These are phyloP conservation scores for Collariella sp. DNA, from an alignment of 495 filamentous ascomycete genomes.

Conservation along the genomic window DNA sequence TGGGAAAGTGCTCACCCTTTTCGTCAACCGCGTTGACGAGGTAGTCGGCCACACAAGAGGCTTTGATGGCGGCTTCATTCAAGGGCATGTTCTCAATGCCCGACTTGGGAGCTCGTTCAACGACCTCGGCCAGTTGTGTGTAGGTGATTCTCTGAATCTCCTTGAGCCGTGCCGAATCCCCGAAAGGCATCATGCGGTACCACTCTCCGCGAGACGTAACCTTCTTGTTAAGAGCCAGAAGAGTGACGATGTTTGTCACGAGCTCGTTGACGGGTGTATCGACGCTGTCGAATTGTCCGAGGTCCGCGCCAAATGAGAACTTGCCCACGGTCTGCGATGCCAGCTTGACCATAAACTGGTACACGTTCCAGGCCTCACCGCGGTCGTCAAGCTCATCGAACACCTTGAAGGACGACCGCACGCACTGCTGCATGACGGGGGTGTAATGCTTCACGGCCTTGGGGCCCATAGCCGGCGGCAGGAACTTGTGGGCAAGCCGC, in stretches of 20 bases:
- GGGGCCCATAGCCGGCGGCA: slow-evolving; percentile 46
- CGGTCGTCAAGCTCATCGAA: slow-evolving; percentile 45
- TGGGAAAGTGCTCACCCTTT: slow-evolving; percentile 45
- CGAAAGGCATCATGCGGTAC: too few species aligned
- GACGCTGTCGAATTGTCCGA: too few species aligned
- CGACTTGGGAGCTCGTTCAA: too few species aligned
- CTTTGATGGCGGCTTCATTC: slow-evolving; percentile 43
- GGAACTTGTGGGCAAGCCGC: slow-evolving; percentile 44
- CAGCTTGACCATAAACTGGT: slow-evolving; percentile 52
- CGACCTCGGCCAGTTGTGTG: too few species aligned
- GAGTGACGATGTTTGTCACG: not conserved
- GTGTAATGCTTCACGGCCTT: slow-evolving; percentile 49
- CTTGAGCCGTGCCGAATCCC: too few species aligned
- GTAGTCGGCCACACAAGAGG: too few species aligned
- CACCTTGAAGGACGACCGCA: slow-evolving; percentile 38
- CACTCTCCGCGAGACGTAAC: too few species aligned
- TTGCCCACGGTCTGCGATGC: slow-evolving; percentile 46
- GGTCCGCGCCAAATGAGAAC: slow-evolving; percentile 42
- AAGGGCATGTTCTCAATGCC: slow-evolving; percentile 39
- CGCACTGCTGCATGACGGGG: slow-evolving; percentile 44
- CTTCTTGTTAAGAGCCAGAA: not conserved
- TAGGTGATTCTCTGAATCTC: too few species aligned
- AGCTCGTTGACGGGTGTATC: too few species aligned
- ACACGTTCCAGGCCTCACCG: slow-evolving; percentile 47
- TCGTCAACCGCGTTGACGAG: slow-evolving; percentile 41